Evolutionary conservation across 805 yeast genomes (phyloP), one percentile per base, ranked within the genome.

Genomic region (Suhomyces prunicola): DNA sequence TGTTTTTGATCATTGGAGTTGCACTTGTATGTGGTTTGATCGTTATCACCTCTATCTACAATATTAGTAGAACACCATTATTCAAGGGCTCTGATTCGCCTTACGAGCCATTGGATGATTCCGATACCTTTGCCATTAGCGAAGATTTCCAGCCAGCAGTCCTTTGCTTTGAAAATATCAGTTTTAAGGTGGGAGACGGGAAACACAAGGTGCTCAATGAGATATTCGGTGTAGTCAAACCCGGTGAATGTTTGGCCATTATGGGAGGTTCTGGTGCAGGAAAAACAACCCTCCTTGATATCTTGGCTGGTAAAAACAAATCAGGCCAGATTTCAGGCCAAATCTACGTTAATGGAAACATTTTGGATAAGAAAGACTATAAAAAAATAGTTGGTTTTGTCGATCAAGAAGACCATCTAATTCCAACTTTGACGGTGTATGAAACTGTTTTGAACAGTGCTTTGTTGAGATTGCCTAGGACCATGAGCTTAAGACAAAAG

Each of bases 191-290:
- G 0, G 60, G 58, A 7, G 66, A 60, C 24, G 81, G 83, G 9
- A 74, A 74, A 0, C 79, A 73, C 23, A 71, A 69, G 15, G 84
- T 94, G 4, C 76, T 94, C 54, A 76, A 80, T 10, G 75, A 79
- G 27, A 78, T 90, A 0, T 84, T 82, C 59, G 99, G 99, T 8
- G 60, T 83, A 12, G 96, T 86, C 2, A 82, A 83, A 49, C 96
- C 97, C 2, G 87, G 97, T 39, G 91, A 91, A 66, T 87, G 96
- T 56, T 68, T 91, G 66, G 98, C 99, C 0, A 90, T 94, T 42
- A 90, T 94, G 96, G 99, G 99, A 44, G 97, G 97, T 1, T 92
- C 97, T 0, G 99, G 99, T 48, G 98, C 99, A 12, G 99, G 99
- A 50, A 94, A 94, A 66, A 93, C 99, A 0, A 93, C 99, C 0